These are phyloP conservation scores for Oryza longistaminata DNA, from an alignment of 176 grass and related monocot species.

Conservation along the genomic window DNA sequence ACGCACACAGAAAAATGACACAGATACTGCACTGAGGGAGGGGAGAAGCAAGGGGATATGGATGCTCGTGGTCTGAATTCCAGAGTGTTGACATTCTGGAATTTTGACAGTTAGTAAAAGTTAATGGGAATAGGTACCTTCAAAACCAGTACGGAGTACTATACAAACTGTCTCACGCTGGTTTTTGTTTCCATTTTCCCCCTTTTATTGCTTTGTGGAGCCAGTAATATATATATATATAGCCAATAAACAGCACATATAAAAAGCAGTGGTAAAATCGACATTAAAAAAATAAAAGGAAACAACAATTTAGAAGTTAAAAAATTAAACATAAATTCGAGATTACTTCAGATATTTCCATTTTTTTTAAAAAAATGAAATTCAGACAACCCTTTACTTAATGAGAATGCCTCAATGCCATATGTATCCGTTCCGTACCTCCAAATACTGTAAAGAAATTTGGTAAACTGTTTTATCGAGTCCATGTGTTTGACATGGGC, in stretches of 20 bases:
- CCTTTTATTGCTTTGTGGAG: not conserved
- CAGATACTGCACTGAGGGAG: too few relatives aligned
- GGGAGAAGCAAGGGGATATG: too few relatives aligned
- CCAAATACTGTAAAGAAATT: not conserved
- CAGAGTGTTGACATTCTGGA: too few relatives aligned
- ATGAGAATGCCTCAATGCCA: not conserved
- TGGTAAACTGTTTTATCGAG: not conserved
- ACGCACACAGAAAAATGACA: not conserved
- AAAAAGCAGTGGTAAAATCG: too few relatives aligned
- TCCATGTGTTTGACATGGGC: not conserved
- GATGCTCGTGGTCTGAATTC: too few relatives aligned
- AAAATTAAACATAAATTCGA: too few relatives aligned
- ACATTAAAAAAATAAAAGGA: not conserved
- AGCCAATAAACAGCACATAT: too few relatives aligned
- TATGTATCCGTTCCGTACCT: too few relatives aligned
- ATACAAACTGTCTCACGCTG: not conserved
- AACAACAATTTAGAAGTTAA: not conserved
- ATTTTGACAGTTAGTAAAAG: not conserved
- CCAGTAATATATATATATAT: too few relatives aligned
- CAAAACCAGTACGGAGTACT: not conserved
- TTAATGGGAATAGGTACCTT: not conserved
- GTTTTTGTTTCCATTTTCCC: not conserved
- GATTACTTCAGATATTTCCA: too few relatives aligned
- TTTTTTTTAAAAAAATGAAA: not conserved
- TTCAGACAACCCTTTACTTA: not conserved